Percentiles rank a stretch among this genome's conserved stretches.
Conservation (phyloP, 331 rosid species). For the Malus hybrid region DNA sequence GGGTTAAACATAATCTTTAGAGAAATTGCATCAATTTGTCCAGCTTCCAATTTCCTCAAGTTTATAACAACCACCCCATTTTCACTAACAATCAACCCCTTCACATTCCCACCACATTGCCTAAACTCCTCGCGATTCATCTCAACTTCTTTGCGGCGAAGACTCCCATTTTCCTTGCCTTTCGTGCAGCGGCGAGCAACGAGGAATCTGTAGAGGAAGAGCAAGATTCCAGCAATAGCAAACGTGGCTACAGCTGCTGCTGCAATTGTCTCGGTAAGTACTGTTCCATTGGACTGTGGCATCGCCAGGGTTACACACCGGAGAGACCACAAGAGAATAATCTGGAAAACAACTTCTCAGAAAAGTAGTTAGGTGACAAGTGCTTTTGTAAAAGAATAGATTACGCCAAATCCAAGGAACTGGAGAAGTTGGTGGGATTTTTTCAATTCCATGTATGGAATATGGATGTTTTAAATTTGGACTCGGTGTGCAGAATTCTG, state of each 20-base stretch:
- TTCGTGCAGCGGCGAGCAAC: constrained; percentile 22
- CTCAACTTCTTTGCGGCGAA: constrained; percentile 24
- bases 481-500: not conserved
- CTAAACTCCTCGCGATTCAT: constrained; percentile 28
- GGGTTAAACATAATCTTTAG: constrained; percentile 36
- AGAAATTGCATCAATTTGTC: constrained; percentile 18
- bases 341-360: not conserved
- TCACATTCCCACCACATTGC: constrained; percentile 37
- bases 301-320: constrained; percentile 15
- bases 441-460: not conserved
- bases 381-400: not conserved
- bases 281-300: constrained; percentile 19
- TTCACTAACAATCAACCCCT: constrained; percentile 61
- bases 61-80: constrained; percentile 70
- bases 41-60: constrained; percentile 58
- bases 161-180: constrained; percentile 23
- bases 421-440: not conserved
- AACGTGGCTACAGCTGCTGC: constrained; percentile 42
- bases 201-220: constrained; percentile 26
- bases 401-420: constrained; percentile 6
- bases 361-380: not conserved
- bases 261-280: constrained; percentile 39
- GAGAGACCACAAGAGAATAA: not conserved
- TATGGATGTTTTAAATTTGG: too few species aligned
- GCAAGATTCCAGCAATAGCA: constrained; percentile 24